Evolutionary conservation across 805 yeast species (phyloP).

Genomic region (Starmerella apicola): DNA sequence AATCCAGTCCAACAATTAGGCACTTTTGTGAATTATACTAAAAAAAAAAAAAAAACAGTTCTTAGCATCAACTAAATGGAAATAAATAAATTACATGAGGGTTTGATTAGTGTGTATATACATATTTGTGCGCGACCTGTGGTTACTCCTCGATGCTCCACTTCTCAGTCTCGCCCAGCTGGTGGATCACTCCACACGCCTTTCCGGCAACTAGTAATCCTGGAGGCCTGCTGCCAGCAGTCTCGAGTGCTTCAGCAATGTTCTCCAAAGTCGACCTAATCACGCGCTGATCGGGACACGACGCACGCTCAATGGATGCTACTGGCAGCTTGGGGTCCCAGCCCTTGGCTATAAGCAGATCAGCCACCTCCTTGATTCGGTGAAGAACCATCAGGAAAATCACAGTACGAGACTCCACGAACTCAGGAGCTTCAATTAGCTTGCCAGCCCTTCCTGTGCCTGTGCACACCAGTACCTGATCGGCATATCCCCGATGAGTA

Average conservation of each 20-base stretch:
- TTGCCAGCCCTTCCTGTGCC: slow-evolving; percentile 89
- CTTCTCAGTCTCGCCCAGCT: slow-evolving; percentile 17
- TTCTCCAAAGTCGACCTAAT: slow-evolving; percentile 58
- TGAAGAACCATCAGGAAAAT: slow-evolving; percentile 85
- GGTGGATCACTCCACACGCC: slow-evolving; percentile 48
- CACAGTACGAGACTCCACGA: slow-evolving; percentile 60
- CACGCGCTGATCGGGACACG: slow-evolving; percentile 85
- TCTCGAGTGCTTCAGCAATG: slow-evolving; percentile 60
- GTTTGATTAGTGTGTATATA: too few relatives aligned
- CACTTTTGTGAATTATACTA: too few relatives aligned
- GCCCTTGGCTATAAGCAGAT: slow-evolving; percentile 36
- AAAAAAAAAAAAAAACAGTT: not conserved
- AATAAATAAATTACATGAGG: not conserved
- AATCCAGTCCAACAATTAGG: too few relatives aligned
- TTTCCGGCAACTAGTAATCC: slow-evolving; percentile 75
- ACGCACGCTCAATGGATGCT: slow-evolving; percentile 79
- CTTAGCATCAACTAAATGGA: not conserved
- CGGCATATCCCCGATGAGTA: slow-evolving; percentile 84
- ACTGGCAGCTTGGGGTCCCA: slow-evolving; percentile 71
- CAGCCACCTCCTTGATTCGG: slow-evolving; percentile 35
- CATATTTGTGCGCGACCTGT: not conserved
- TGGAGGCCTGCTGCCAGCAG: slow-evolving; percentile 81
- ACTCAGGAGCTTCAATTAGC: slow-evolving; percentile 66
- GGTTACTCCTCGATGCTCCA: slow-evolving; percentile 40
- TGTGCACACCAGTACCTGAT: slow-evolving; percentile 84